These are phyloP conservation scores for Hibiscus tridactylites DNA, from an alignment of 345 rosid species.

Conservation along the genomic window DNA sequence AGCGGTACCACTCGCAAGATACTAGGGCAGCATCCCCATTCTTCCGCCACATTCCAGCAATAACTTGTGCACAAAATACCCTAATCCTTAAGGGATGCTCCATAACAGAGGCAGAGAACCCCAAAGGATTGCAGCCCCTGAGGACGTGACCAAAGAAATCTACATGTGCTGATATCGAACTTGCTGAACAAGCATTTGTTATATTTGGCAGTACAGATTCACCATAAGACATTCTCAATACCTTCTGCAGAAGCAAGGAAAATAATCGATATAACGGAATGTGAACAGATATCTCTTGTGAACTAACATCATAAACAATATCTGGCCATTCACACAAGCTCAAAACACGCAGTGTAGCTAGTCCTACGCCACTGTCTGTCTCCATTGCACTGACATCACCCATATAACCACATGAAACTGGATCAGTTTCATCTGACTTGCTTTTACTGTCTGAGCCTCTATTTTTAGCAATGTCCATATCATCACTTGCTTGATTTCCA, in stretches of 20 bases:
- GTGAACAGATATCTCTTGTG: constrained; percentile 76
- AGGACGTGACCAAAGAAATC: constrained; percentile 68
- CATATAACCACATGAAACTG: constrained; percentile 19
- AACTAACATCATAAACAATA: constrained; percentile 65
- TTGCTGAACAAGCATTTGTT: constrained; percentile 21
- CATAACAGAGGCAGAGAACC: constrained; percentile 81
- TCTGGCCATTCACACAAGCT: constrained; percentile 53
- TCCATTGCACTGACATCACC: constrained; percentile 32
- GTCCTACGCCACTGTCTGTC: constrained; percentile 27
- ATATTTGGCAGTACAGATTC: constrained; percentile 32
- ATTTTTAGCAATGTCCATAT: constrained; percentile 30
- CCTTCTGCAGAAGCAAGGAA: constrained; percentile 65
- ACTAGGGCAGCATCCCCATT: constrained; percentile 74
- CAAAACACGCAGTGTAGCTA: constrained; percentile 23
- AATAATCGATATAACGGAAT: constrained; percentile 77
- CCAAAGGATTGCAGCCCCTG: constrained; percentile 56
- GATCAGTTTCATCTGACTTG: constrained; percentile 22
- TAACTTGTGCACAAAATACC: constrained; percentile 89
- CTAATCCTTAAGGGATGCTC: constrained; percentile 84
- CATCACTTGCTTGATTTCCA: constrained; percentile 27
- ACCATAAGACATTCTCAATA: constrained; percentile 56
- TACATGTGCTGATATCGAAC: constrained; percentile 24
- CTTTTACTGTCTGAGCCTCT: constrained; percentile 24
- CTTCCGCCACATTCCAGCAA: constrained; percentile 96
- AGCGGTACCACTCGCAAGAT: constrained; percentile 74